phyloP scores from a whole-genome alignment of 352 stramenopile genomes.

The Phytophthora melonis region DNA sequence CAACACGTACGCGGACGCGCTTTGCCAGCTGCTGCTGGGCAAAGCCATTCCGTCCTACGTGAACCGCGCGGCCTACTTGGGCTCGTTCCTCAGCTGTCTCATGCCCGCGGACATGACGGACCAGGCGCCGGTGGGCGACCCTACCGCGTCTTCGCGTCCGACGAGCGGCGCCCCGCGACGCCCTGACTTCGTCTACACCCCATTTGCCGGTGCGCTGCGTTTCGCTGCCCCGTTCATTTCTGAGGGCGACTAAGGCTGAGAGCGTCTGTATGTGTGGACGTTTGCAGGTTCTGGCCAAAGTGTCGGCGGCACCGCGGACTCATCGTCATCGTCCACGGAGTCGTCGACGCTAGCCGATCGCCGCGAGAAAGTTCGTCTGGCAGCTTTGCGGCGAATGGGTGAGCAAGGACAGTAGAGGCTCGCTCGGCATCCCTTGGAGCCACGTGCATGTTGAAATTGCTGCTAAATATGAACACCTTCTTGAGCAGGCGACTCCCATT shows the following conservation, averaged over 20 bases:
- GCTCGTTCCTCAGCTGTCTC: slow-evolving; percentile 88
- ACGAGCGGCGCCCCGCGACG: slow-evolving; percentile 32
- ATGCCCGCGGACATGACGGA: slow-evolving; percentile 62
- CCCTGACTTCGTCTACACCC: slow-evolving; percentile 57
- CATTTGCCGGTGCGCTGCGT: slow-evolving; percentile 64
- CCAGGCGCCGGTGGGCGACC: slow-evolving; percentile 71
- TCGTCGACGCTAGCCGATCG: slow-evolving; percentile 54
- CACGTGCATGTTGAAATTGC: not conserved
- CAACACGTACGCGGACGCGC: slow-evolving; percentile 94
- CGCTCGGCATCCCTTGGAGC: not conserved
- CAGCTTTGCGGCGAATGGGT: slow-evolving; percentile 63
- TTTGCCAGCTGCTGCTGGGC: slow-evolving; percentile 83
- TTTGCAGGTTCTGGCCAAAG: slow-evolving; percentile 56
- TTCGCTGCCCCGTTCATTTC: not conserved
- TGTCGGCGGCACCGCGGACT: slow-evolving; percentile 29
- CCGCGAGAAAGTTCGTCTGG: slow-evolving; percentile 72
- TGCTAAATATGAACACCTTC: slow-evolving; percentile 43
- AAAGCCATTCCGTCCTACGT: slow-evolving; percentile 91
- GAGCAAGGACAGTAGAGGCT: slow-evolving; percentile 30
- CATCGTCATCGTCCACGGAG: slow-evolving; percentile 30
- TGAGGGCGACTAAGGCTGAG: not conserved
- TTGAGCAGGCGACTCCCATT: slow-evolving; percentile 17
- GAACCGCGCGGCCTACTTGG: slow-evolving; percentile 95
- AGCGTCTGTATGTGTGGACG: not conserved
- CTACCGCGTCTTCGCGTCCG: slow-evolving; percentile 25